Evolutionary conservation across 2,329 filamentous ascomycete genomes (phyloP), one percentile per base, ranked within the genome.

Genomic region (Fusarium secorum): DNA sequence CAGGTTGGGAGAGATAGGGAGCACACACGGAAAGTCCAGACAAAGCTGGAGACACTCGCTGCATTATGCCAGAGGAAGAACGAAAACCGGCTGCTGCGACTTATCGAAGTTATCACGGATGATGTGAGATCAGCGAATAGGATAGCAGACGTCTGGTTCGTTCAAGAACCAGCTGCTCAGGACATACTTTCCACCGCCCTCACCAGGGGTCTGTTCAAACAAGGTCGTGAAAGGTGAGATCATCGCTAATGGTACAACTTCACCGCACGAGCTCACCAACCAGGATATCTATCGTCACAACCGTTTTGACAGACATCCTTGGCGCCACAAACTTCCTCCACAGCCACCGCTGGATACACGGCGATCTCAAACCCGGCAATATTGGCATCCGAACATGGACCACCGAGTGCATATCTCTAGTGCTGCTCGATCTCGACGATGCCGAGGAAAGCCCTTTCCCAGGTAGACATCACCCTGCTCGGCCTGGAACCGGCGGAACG

Each of bases 151-250:
- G 9, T 52, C 0, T 52, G 49, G 49, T 52, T 52, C 1, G 33
- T 52, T 52, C 33, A 36, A 13, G 24, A 36, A 18, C 49, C 49
- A 6, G 49, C 49, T 52, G 24, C 24, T 0, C 9, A 36, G 33
- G 22, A 28, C 0, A 3, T 35, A 17, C 24, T 52, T 26, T 36
- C 22, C 7, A 22, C 33, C 5, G 22, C 24, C 0, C 32, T 52
- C 0, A 22, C 7, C 0, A 8, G 24, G 7, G 24, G 49, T 0
- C 1, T 38, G 0, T 52, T 38, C 3, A 38, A 38, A 22, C 33
- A 30, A 14, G 49, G 33, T 1, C 18, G 11, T 2, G 22, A 52
- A 9, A 38, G 33, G 49, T 52, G 14, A 51, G 48, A 51, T 26
- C 0, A 11, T 2, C 48, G 3, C 7, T 2, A 13, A n/a, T n/a